Evolutionary conservation across 441 rosid species (phyloP), one percentile per base, ranked within the genome.

Genomic region (Euphorbia corollata): DNA sequence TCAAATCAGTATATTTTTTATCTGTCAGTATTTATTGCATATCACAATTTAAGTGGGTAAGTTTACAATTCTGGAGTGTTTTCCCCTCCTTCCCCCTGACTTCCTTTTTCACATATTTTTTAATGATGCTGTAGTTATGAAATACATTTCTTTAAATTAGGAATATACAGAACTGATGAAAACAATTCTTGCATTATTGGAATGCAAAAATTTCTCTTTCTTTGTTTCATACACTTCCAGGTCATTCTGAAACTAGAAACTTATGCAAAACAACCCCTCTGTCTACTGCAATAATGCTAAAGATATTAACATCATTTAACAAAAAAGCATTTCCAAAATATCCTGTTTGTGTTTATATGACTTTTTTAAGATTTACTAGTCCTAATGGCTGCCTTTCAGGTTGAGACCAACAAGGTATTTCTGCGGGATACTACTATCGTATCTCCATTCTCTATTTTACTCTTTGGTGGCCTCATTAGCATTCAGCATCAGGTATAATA

Each of bases 381-480:
- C n/a, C 22, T 16, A 19, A 4, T 27, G 32, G 32, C 32, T 27
- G 30, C 48, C 54, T 72, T 76, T 68, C 83, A 92, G 98, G 97
- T 90, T 30, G 97, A 90, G 79, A 90, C 96, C 19, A 80, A 85
- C 74, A 90, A 75, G 75, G 88, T 92, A 20, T 92, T 86, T 82
- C 78, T 92, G 68, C 85, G 91, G 47, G 98, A 92, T 68, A 90
- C 98, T 15, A 87, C 94, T 27, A 68, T 90, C 68, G 80, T 87
- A 77, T 88, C 97, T 69, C 94, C 98, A 62, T 88, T 87, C 81
- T 84, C 92, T 5, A 83, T 92, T 74, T 81, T 92, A 72, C 80
- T 92, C 67, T 92, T 92, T 77, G 97, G 98, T 62, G 98, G 98
- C 59, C 78, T 84, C 71, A 84, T 92, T 74, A 89, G 78, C 61